Evolutionary conservation across 257 asterid genomes (phyloP).

Genomic region (Paulownia fortunei): DNA sequence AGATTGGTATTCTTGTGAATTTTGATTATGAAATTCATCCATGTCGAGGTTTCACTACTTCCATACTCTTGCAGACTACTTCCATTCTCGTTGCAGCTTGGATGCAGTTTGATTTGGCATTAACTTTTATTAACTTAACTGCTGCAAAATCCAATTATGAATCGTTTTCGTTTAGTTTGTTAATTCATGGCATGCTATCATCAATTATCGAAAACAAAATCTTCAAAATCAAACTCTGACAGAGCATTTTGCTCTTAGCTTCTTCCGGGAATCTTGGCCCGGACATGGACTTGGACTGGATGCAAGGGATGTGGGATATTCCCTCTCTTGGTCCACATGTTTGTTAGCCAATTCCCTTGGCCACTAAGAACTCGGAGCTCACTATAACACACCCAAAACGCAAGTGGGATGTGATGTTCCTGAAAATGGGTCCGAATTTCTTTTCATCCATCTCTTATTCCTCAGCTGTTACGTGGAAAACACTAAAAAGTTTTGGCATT

Average conservation of each 20-base stretch:
- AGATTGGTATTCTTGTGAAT: too few species aligned
- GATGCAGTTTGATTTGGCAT: neutral
- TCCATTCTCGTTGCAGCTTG: too few species aligned
- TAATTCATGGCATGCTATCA: neutral
- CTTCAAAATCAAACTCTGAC: neutral
- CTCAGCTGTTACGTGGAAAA: too few species aligned
- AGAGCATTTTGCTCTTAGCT: neutral
- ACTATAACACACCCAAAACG: neutral
- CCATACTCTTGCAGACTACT: too few species aligned
- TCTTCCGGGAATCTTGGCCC: neutral
- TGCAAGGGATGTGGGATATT: conserved; percentile 33
- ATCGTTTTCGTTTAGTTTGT: neutral
- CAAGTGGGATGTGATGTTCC: conserved; percentile 21
- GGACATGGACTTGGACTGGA: neutral
- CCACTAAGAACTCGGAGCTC: neutral
- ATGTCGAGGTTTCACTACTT: too few species aligned
- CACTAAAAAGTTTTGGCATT: neutral
- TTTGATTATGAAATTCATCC: neutral
- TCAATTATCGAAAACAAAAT: neutral
- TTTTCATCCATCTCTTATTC: too few species aligned
- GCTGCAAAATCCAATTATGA: neutral
- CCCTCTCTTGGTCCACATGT: conserved; percentile 30
- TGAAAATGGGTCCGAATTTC: neutral
- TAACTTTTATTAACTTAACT: neutral
- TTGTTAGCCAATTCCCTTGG: conserved; percentile 35